These are phyloP conservation scores for Boletus smithii DNA, from an alignment of 1,284 basidiomycete genomes.

Conservation along the genomic window DNA sequence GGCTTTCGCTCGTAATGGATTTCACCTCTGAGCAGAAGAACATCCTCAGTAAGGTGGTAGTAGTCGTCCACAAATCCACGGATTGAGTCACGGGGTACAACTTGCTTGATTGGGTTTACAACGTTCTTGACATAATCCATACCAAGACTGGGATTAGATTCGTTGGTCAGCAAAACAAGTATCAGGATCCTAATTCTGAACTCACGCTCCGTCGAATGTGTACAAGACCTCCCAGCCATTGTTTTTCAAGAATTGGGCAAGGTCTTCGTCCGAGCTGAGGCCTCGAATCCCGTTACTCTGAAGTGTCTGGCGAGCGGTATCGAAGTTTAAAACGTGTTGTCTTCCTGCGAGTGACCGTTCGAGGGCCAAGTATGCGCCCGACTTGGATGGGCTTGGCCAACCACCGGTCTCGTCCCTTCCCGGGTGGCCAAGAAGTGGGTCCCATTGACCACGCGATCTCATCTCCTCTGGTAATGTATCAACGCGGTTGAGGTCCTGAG, in stretches of 20 bases:
- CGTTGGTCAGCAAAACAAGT: conserved; percentile 8
- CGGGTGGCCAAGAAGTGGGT: conserved; percentile 19
- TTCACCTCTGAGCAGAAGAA: conserved; percentile 44
- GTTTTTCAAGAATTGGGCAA: conserved; percentile 34
- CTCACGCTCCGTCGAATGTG: conserved; percentile 41
- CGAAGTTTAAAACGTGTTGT: conserved; percentile 18
- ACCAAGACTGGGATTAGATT: conserved; percentile 32
- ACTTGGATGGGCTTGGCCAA: conserved; percentile 25
- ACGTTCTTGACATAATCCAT: conserved; percentile 47
- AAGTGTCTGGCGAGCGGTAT: conserved; percentile 22
- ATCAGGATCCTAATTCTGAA: not conserved
- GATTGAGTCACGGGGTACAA: conserved; percentile 35
- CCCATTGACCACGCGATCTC: conserved; percentile 33
- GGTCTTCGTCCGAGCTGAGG: conserved; percentile 27
- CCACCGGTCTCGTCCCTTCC: conserved; percentile 22
- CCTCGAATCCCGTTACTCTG: conserved; percentile 12
- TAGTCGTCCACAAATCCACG: conserved; percentile 43
- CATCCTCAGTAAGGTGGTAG: conserved; percentile 32
- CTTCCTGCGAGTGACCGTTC: conserved; percentile 19
- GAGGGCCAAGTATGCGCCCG: conserved; percentile 19
- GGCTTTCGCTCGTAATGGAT: conserved; percentile 46
- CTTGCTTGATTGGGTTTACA: conserved; percentile 38
- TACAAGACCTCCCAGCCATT: conserved; percentile 40
- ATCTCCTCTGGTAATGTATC: conserved; percentile 36
- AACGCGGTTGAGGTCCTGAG: conserved; percentile 36